Evolutionary conservation across 306 rosid species (phyloP), one percentile per base, ranked within the genome.

Genomic region (Casuarina cunninghamiana): DNA sequence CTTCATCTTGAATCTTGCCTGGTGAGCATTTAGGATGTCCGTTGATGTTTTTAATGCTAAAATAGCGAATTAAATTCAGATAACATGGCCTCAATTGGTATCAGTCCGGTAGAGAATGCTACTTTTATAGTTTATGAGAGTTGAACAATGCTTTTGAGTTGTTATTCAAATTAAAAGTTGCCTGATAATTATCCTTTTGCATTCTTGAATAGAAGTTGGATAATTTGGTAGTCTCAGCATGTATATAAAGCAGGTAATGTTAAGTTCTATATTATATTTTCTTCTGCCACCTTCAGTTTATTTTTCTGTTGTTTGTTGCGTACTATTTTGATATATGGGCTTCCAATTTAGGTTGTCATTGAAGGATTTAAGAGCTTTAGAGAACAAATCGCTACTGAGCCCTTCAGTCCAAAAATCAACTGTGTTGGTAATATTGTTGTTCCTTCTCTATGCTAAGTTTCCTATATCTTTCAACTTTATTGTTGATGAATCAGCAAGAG

Each of bases 351-450:
- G 99, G 83, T 95, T 81, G 84, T 91, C 75, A 95, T 95, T 48
- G 99, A 95, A 80, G 97, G 97, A 77, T 95, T 91, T 84, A 95
- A 91, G 94, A 95, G 99, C 87, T 95, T 93, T 82, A 84, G 81
- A 77, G 99, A 93, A 85, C 97, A 95, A 85, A 77, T 93, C 53
- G 92, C 97, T 61, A 91, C 99, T 5, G 99, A 95, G 81, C 89
- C 97, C 73, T 95, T 95, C 92, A 95, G 99, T 85, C 83, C 99
- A 10, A 95, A 88, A 93, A 88, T 95, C 79, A 95, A 93, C n/a
- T 95, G 99, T 74, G 97, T 95, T 85, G 99, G 99, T 95, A 95
- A 88, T 58, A 62, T 13, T 61, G 13, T 55, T 78, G 75, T 76
- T 69, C 60, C 70, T 65, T 74, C 26, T n/a, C 48, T 70, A 72